A percentile compares a stretch with the other conserved stretches of the same genome.
These are phyloP conservation scores for Erodium chrysanthum DNA, from an alignment of 441 rosid genomes.

Conservation along the genomic window DNA sequence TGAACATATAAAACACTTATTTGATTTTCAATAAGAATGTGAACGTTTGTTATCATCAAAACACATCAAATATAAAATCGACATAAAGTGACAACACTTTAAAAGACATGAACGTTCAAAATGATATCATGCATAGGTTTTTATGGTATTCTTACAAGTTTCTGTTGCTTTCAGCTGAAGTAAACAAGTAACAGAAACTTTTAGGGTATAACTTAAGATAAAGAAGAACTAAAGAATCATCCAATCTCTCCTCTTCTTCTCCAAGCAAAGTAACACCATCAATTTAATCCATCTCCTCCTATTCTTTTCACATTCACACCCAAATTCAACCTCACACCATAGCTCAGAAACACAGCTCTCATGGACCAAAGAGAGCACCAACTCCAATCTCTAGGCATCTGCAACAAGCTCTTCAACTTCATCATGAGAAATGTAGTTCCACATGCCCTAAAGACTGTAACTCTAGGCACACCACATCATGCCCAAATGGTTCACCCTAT, in stretches of 20 bases:
- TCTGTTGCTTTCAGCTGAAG: constrained; percentile 2
- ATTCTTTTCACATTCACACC: constrained; percentile 2
- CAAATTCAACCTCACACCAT: not conserved
- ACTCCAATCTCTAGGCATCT: constrained; percentile 3
- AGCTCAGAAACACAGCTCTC: not conserved
- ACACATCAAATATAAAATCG: too few species aligned
- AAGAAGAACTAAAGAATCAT: not conserved
- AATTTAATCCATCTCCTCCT: not conserved
- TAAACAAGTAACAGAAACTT: not conserved
- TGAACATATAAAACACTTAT: too few species aligned
- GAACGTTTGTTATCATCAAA: too few species aligned
- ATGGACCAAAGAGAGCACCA: constrained; percentile 6
- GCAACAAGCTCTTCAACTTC: constrained; percentile 4
- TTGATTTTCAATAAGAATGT: too few species aligned
- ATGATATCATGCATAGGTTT: too few species aligned
- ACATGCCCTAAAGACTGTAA: not conserved
- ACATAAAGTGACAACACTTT: too few species aligned
- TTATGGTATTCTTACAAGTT: not conserved
- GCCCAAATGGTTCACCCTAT: not conserved
- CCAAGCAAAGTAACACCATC: not conserved
- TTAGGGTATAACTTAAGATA: not conserved
- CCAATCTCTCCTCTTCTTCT: not conserved
- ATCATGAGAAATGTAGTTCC: not conserved
- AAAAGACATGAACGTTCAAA: too few species aligned
- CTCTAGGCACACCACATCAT: not conserved